Base-by-base conservation (phyloP, 2,329 filamentous ascomycete species). In the Aspergillus fijiensis region DNA sequence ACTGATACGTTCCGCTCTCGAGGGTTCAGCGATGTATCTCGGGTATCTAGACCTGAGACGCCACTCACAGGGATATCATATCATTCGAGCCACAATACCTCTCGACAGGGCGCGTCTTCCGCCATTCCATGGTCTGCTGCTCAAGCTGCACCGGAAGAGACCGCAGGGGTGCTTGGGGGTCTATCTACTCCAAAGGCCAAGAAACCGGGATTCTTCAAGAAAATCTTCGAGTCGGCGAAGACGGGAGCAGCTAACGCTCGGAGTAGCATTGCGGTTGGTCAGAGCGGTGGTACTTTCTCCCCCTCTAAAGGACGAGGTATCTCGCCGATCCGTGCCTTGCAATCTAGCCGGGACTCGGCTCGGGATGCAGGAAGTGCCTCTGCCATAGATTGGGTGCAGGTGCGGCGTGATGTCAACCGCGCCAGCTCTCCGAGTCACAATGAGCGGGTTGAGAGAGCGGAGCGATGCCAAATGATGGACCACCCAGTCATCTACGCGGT, bases 401-500 rank as follows among this genome's bases (percentile, higher is more conserved):
- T 98, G 23, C 89, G 95, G 39, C 87, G 95, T 50, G 96, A 99
- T 76, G 89, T 99, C 51, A 98, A 99, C 75, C 86, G 95, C 39
- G 96, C 94, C 3, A 98, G 96, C 71, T 95, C 94, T 0, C 82
- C 97, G 42, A 96, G 93, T 75, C 89, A 88, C 62, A 95, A 94
- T 65, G 95, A 99, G 78, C 85, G 89, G 21, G 83, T 87, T 45
- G 95, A 99, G 72, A 84, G 94, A 57, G 88, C 86, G 49, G 94
- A 99, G 69, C 86, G 94, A 57, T 97, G 93, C 71, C 89, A 96
- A 70, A 95, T 98, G 91, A 87, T 97, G 80, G 93, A 97, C 66
- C 87, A 96, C 64, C 89, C 92, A 0, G 89, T 93, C 0, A 84
- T 98, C 49, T 91, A 92, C 62, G 92, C 96, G 0, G 89, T 98